Conservation (phyloP, 2,329 filamentous ascomycete species). For the Cladosporium halotolerans region DNA sequence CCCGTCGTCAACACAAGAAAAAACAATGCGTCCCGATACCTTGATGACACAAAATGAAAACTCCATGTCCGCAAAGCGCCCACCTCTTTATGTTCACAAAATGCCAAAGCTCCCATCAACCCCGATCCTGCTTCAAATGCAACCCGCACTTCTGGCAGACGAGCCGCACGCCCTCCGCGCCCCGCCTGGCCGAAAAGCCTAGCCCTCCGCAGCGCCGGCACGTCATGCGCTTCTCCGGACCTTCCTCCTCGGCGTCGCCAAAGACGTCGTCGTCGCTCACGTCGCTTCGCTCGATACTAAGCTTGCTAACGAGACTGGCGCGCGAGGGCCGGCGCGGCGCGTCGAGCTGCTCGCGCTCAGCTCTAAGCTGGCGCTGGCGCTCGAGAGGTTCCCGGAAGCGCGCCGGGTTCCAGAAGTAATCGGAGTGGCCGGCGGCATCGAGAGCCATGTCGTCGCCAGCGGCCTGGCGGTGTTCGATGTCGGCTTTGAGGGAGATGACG, state of each 20-base stretch:
- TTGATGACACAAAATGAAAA: too few relatives aligned
- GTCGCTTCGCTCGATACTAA: slow-evolving; percentile 50
- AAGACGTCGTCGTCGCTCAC: slow-evolving; percentile 41
- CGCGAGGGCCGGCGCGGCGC: slow-evolving; percentile 22
- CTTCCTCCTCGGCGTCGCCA: slow-evolving; percentile 37
- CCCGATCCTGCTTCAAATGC: not conserved
- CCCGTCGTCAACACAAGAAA: too few relatives aligned
- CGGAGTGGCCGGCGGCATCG: slow-evolving; percentile 19
- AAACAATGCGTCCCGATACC: too few relatives aligned
- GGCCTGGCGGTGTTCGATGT: slow-evolving; percentile 3
- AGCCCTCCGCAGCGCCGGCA: slow-evolving; percentile 54
- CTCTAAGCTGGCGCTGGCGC: not conserved
- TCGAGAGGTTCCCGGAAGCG: slow-evolving; percentile 10
- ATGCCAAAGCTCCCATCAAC: too few relatives aligned
- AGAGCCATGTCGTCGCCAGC: slow-evolving; percentile 6
- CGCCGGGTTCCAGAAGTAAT: slow-evolving; percentile 46
- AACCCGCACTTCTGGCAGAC: slow-evolving; percentile 53
- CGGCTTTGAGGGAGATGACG: not conserved
- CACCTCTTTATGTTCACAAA: too few relatives aligned
- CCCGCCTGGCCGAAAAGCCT: slow-evolving; percentile 57
- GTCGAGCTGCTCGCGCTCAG: not conserved
- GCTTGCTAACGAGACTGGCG: slow-evolving; percentile 45
- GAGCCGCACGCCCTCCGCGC: slow-evolving; percentile 49
- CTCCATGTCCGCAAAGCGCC: too few relatives aligned
- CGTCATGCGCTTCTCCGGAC: slow-evolving; percentile 16